Base-by-base conservation (phyloP, 345 rosid species). In the Viola odorata region DNA sequence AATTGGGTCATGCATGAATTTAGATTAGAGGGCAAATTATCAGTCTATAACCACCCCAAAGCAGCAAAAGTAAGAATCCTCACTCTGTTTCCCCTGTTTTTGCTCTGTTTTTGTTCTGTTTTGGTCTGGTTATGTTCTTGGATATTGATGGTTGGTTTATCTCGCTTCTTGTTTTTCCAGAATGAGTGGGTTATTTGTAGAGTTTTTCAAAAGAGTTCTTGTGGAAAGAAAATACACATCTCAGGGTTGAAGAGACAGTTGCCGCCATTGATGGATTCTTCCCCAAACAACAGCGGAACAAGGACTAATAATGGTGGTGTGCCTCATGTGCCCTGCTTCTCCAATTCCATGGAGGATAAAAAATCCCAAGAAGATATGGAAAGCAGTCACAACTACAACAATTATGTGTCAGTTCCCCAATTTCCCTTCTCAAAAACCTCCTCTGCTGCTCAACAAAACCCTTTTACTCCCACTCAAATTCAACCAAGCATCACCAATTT, bases 181-280 rank as follows among this genome's bases (percentile, higher is more conserved):
- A 85, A 80, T 60, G 96, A 88, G 41, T 88, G 96, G 95, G 95
- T 85, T 12, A 78, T 85, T 57, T 85, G 87, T 53, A 86, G 95
- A 69, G 81, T 83, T 11, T 85, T 88, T 44, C 78, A 80, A 6
- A 88, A 88, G 85, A 85, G 57, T 42, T 38, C 70, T 0, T 82
- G 78, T 12, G 91, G 88, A 5, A 85, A 85, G 72, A 88, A 79
- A 51, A 48, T 61, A n/a, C 66, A 65, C 48, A 55, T 71, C 60
- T 12, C 75, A 15, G 73, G 64, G 32, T 58, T 69, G 45, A 23
- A 16, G 17, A 41, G 57, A 61, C 63, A 60, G 15, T 69, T 81
- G 66, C 95, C 91, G 80, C 87, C 83, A 53, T 55, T 87, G 49
- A 78, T 75, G 84, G 95, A 87, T 69, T 77, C 83, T 39, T 77